A percentile compares a stretch with the other conserved stretches of the same genome.
phyloP scores from a whole-genome alignment of 192 early-diverging fungal genomes.

The Coemansia sp. region DNA sequence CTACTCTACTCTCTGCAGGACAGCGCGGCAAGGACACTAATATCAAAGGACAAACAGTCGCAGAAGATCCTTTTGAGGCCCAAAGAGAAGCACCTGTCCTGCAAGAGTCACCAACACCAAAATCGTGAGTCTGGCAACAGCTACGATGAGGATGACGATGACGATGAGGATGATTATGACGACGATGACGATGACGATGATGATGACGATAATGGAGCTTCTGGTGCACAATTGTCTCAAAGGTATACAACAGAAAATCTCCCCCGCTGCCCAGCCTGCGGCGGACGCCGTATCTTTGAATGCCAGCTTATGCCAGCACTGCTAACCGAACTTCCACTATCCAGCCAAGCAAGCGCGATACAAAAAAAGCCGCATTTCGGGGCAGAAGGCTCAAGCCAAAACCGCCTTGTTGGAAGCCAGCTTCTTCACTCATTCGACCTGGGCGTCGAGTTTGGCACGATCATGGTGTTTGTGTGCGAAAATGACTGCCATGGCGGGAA shows the following conservation, averaged over 20 bases:
- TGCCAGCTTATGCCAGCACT: slow-evolving; percentile 91
- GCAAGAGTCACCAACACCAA: not conserved
- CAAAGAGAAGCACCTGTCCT: not conserved
- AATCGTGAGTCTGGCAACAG: not conserved
- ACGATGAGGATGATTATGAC: slow-evolving; percentile 8
- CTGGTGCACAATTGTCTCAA: not conserved
- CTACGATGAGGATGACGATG: not conserved
- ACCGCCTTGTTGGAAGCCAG: slow-evolving; percentile 23
- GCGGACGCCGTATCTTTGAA: slow-evolving; percentile 74
- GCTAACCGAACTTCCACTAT: slow-evolving; percentile 69
- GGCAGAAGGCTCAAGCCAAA: not conserved
- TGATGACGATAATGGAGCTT: slow-evolving; percentile 7
- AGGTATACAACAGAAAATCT: slow-evolving; percentile 47
- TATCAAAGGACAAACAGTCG: not conserved
- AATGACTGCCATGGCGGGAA: slow-evolving; percentile 70
- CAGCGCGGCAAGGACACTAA: slow-evolving; percentile 47
- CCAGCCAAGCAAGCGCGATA: slow-evolving; percentile 35
- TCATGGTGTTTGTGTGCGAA: slow-evolving; percentile 77
- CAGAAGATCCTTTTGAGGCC: not conserved
- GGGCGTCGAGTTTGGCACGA: slow-evolving; percentile 90
- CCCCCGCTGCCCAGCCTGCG: slow-evolving; percentile 67
- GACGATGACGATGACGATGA: slow-evolving; percentile 19
- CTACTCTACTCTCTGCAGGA: slow-evolving; percentile 67
- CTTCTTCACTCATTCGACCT: slow-evolving; percentile 57
- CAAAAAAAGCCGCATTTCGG: too few relatives aligned